Percentiles rank a stretch among this genome's conserved stretches.
phyloP scores from a whole-genome alignment of 2,329 filamentous ascomycete genomes.

The Teratosphaeria nubilosa region DNA sequence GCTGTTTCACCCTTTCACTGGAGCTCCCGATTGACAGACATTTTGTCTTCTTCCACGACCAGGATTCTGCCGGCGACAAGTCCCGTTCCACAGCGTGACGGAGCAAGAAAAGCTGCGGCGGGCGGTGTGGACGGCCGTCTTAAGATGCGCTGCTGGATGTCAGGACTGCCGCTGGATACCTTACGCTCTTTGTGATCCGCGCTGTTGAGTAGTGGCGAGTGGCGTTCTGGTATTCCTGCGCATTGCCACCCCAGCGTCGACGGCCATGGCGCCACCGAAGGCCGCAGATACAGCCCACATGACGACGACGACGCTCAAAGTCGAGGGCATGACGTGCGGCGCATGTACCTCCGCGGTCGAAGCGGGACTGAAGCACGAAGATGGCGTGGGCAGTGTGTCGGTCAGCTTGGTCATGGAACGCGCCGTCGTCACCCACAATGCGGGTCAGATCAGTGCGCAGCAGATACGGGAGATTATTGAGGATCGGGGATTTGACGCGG shows the following conservation, averaged over 20 bases:
- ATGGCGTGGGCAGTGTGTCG: constrained; percentile 76
- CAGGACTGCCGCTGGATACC: background rate
- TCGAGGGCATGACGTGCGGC: constrained; percentile 81
- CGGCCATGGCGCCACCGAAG: constrained; percentile 13
- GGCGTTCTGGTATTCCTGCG: background rate
- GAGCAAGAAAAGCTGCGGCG: no score
- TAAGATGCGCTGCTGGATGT: background rate
- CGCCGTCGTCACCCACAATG: constrained; percentile 84
- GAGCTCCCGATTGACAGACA: no score
- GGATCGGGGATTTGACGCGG: constrained; percentile 82
- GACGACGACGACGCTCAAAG: constrained; percentile 84
- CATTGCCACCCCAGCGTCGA: background rate
- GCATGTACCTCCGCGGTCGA: constrained; percentile 91
- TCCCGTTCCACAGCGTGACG: no score
- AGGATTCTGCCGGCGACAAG: background rate
- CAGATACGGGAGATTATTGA: constrained; percentile 77
- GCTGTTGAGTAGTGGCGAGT: background rate
- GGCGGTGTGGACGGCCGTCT: background rate
- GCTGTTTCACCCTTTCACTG: background rate
- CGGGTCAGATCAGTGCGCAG: constrained; percentile 61
- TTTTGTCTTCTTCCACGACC: background rate
- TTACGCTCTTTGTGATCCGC: background rate
- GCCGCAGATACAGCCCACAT: constrained; percentile 37
- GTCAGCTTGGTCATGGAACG: constrained; percentile 94
- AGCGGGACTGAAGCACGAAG: constrained; percentile 69